Conservation (phyloP, 1,284 basidiomycete genomes). For the Cutaneotrichosporon sp. region DNA sequence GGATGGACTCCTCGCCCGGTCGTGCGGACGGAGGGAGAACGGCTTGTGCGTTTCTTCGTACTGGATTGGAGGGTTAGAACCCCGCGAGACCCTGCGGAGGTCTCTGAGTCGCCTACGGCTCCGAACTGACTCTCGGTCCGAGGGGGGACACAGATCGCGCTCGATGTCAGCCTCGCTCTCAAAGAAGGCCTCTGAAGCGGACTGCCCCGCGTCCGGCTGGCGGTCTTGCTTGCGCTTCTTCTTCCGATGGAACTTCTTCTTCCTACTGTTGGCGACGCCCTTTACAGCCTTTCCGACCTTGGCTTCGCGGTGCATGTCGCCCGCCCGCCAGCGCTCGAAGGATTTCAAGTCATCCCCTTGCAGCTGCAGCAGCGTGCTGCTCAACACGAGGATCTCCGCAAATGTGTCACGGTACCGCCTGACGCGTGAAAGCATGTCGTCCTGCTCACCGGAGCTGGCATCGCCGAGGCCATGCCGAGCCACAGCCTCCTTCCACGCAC, state of each 20-base stretch:
- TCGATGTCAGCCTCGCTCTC: conserved; percentile 1
- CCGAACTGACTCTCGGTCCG: background rate
- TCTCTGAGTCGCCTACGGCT: background rate
- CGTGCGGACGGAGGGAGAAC: background rate
- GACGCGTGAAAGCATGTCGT: conserved; percentile 38
- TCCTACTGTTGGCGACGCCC: background rate
- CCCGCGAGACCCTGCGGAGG: background rate
- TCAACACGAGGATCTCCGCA: conserved; percentile 50
- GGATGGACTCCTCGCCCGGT: background rate
- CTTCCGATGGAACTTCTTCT: background rate
- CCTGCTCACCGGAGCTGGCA: background rate
- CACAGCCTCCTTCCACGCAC: conserved; percentile 1
- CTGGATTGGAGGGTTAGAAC: background rate
- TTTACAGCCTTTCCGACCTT: background rate
- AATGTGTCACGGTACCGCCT: conserved; percentile 49
- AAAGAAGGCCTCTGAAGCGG: background rate
- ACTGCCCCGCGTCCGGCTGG: background rate
- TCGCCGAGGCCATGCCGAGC: background rate
- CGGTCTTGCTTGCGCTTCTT: background rate
- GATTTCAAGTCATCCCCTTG: conserved; percentile 45
- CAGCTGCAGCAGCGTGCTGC: conserved; percentile 47
- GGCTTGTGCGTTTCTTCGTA: background rate
- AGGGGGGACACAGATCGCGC: background rate
- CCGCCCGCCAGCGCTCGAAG: conserved; percentile 43
- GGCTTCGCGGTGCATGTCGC: conserved; percentile 14